Conservation (phyloP, 2,329 filamentous ascomycete genomes). For the Rhynchosporium agropyri region DNA sequence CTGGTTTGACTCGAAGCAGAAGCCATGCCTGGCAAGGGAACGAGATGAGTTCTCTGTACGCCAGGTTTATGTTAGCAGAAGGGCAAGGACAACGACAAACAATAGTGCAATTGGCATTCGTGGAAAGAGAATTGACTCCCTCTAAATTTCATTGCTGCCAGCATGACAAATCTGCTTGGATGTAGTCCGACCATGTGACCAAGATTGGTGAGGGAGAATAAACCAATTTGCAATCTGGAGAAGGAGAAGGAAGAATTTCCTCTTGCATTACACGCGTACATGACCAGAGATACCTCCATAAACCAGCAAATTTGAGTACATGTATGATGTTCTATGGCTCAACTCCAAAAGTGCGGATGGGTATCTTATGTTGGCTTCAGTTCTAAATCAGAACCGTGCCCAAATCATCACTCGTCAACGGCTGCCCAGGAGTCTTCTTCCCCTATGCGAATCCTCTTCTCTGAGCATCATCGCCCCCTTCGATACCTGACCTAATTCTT, state of each 20-base stretch:
- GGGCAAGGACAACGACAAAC: not conserved
- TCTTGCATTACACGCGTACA: too few relatives aligned
- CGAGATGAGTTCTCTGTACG: not conserved
- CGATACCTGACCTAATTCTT: conserved; percentile 52
- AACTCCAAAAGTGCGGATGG: conserved; percentile 9
- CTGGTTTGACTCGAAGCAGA: not conserved
- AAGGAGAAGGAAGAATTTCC: not conserved
- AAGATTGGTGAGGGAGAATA: not conserved
- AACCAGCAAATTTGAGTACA: too few relatives aligned
- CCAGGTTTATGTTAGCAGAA: not conserved
- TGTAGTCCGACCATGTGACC: too few relatives aligned
- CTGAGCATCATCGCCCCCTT: conserved; percentile 45
- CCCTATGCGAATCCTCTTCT: conserved; percentile 33
- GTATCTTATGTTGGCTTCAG: conserved; percentile 3
- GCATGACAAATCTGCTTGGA: too few relatives aligned
- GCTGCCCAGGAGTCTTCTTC: conserved; percentile 29
- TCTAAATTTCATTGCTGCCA: too few relatives aligned
- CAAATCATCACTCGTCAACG: not conserved
- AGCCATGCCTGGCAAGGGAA: not conserved
- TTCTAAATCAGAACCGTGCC: not conserved
- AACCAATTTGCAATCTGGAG: not conserved
- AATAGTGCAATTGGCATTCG: not conserved
- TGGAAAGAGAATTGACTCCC: too few relatives aligned
- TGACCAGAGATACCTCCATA: too few relatives aligned
- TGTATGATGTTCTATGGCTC: not conserved